Evolutionary conservation across 2,329 filamentous ascomycete genomes (phyloP).

Genomic region (Helotiales sp.): DNA sequence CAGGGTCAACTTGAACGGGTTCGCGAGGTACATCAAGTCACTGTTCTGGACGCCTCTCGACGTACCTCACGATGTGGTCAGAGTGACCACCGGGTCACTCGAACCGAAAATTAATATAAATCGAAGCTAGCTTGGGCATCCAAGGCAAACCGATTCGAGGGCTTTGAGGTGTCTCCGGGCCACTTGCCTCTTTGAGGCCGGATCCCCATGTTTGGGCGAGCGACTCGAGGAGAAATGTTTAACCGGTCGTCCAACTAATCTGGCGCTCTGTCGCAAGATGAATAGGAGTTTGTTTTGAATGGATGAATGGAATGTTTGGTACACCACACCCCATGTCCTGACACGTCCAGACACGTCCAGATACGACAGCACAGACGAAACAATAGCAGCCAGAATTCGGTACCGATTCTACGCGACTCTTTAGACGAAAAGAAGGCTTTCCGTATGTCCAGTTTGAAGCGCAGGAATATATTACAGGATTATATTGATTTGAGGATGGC

Average conservation of each 20-base stretch:
- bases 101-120: constrained; percentile 22
- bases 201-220: background rate
- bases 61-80: background rate
- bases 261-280: too few relatives aligned
- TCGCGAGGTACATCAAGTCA: constrained; percentile 10
- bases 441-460: background rate
- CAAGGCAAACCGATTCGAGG: constrained; percentile 8
- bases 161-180: constrained; percentile 13
- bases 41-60: background rate
- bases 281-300: too few relatives aligned
- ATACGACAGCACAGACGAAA: background rate
- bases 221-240: constrained; percentile 2
- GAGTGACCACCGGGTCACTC: constrained; percentile 12
- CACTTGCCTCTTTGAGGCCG: constrained; percentile 1
- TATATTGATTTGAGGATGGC: background rate
- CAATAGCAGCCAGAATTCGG: background rate
- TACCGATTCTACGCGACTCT: background rate
- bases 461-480: background rate
- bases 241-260: background rate
- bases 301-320: background rate
- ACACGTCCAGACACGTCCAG: too few relatives aligned
- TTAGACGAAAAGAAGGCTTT: constrained; percentile 4
- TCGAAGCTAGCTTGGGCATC: background rate
- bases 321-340: background rate
- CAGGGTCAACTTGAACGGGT: constrained; percentile 7